Percentiles rank a stretch among this genome's conserved stretches.
phyloP scores from a whole-genome alignment of 2,329 filamentous ascomycete genomes.

The Pseudopithomyces chartarum region DNA sequence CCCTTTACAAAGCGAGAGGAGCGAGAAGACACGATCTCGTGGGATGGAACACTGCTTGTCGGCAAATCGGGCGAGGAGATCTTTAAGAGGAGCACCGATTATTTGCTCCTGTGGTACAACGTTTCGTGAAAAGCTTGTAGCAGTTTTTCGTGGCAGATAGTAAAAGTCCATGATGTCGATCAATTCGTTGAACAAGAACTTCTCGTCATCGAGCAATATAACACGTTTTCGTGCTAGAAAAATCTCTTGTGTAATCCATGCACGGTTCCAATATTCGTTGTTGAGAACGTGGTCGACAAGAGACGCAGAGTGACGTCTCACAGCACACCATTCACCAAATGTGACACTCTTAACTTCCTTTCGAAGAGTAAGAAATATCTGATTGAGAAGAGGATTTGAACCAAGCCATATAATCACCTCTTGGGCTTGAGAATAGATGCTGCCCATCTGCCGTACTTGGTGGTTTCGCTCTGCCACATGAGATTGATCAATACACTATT shows the following conservation, averaged over 20 bases:
- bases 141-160: too few species aligned
- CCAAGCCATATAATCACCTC: not conserved
- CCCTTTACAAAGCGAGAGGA: not conserved
- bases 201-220: not conserved
- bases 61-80: not conserved
- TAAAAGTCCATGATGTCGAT: too few species aligned
- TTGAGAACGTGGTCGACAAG: not conserved
- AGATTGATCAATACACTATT: too few species aligned
- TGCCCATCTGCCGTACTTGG: too few species aligned
- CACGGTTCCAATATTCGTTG: constrained; percentile 33
- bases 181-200: not conserved
- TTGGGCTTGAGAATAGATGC: not conserved
- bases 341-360: not conserved
- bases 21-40: not conserved
- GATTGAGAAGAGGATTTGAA: not conserved
- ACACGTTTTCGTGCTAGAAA: not conserved
- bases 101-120: not conserved
- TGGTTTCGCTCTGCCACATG: too few species aligned
- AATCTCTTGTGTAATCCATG: constrained; percentile 13
- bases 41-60: not conserved
- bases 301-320: not conserved
- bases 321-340: not conserved
- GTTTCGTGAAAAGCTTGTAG: not conserved
- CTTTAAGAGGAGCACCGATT: not conserved
- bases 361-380: not conserved